phyloP scores from a whole-genome alignment of 371 early-diverging fungal genomes.

The Mucor piriformis region DNA sequence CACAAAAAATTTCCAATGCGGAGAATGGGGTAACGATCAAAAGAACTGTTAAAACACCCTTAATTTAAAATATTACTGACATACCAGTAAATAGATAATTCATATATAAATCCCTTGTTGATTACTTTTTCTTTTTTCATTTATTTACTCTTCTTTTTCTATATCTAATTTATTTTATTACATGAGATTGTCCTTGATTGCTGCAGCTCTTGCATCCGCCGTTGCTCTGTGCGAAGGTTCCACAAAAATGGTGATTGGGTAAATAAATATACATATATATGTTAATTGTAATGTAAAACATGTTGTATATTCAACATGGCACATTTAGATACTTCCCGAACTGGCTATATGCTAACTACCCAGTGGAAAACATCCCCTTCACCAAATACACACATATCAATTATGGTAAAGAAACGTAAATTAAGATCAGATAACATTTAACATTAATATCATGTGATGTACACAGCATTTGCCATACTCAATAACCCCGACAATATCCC shows the following conservation, averaged over 20 bases:
- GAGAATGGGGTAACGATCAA: slow-evolving; percentile 2
- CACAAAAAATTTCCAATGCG: slow-evolving; percentile 4
- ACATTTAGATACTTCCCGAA: slow-evolving; percentile 57
- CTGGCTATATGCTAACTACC: slow-evolving; percentile 60
- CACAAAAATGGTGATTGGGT: slow-evolving; percentile 42
- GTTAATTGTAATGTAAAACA: neutral
- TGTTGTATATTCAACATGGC: slow-evolving; percentile 3
- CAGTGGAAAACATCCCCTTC: slow-evolving; percentile 46
- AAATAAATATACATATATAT: slow-evolving; percentile 1
- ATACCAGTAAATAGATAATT: slow-evolving; percentile 6
- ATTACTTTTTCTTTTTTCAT: neutral
- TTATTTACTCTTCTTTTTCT: neutral
- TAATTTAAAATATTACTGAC: slow-evolving; percentile 27
- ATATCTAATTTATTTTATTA: neutral
- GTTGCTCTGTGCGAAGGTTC: slow-evolving; percentile 30
- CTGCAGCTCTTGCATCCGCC: slow-evolving; percentile 23
- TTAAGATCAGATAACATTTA: neutral
- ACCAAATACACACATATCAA: slow-evolving; percentile 66
- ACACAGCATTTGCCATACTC: slow-evolving; percentile 44
- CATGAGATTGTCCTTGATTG: slow-evolving; percentile 27
- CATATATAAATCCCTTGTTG: slow-evolving; percentile 6
- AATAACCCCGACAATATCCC: slow-evolving; percentile 38
- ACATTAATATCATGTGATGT: neutral
- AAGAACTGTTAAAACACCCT: neutral
- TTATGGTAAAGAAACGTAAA: slow-evolving; percentile 60